A percentile compares a stretch with the other conserved stretches of the same genome.
phyloP scores from a whole-genome alignment of 768 basidiomycete species.

The Neoboletus brunneissimus region DNA sequence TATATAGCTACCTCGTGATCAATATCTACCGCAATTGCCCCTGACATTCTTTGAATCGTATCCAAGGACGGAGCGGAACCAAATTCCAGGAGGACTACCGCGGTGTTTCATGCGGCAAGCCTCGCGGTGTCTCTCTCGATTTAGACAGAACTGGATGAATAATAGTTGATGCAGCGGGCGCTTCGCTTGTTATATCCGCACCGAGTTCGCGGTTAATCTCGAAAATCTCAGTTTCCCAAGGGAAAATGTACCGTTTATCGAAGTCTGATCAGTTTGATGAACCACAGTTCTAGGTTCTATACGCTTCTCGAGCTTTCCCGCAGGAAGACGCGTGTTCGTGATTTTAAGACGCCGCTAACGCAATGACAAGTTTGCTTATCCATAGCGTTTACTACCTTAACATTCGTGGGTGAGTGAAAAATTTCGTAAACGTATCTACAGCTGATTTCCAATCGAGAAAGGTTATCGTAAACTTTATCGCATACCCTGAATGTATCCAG shows the following conservation, averaged over 20 bases:
- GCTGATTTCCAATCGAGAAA: slow-evolving; percentile 24
- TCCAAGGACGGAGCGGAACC: slow-evolving; percentile 12
- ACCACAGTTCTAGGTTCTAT: slow-evolving; percentile 11
- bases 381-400: slow-evolving; percentile 13
- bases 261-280: slow-evolving; percentile 24
- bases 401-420: slow-evolving; percentile 11
- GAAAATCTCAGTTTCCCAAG: slow-evolving; percentile 20
- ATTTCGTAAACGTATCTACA: slow-evolving; percentile 18
- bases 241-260: slow-evolving; percentile 18
- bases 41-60: slow-evolving; percentile 1
- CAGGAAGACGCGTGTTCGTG: slow-evolving; percentile 20
- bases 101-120: slow-evolving; percentile 4
- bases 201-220: slow-evolving; percentile 24
- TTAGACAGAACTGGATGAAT: background rate
- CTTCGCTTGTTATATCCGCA: slow-evolving; percentile 9
- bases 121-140: slow-evolving; percentile 2
- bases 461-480: slow-evolving; percentile 41
- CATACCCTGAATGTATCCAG: slow-evolving; percentile 10
- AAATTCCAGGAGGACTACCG: slow-evolving; percentile 2
- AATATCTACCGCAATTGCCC: slow-evolving; percentile 2
- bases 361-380: slow-evolving; percentile 5
- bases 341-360: slow-evolving; percentile 12
- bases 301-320: slow-evolving; percentile 13
- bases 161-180: background rate
- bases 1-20: slow-evolving; percentile 6